phyloP scores from a whole-genome alignment of 371 early-diverging fungal genomes.

The Mortierella sp. region DNA sequence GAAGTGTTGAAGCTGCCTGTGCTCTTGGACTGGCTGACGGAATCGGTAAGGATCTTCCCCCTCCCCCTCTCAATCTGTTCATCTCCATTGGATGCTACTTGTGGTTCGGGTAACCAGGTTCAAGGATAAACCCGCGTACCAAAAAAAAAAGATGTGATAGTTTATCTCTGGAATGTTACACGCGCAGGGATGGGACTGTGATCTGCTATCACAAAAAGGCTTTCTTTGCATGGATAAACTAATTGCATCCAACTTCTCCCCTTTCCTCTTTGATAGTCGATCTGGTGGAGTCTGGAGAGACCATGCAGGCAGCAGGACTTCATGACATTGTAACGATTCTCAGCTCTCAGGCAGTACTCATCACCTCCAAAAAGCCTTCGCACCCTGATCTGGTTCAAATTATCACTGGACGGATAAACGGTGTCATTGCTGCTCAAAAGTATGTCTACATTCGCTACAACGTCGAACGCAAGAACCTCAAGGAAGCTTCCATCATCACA shows the following conservation, averaged over 20 bases:
- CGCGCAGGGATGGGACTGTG: no score
- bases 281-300: slow-evolving; percentile 94
- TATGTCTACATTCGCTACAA: slow-evolving; percentile 94
- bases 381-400: slow-evolving; percentile 77
- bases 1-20: slow-evolving; percentile 96
- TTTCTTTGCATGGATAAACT: no score
- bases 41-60: slow-evolving; percentile 74
- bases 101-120: no score
- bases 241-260: no score
- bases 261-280: slow-evolving; percentile 55
- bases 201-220: no score
- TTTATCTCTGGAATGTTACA: no score
- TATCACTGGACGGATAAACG: slow-evolving; percentile 86
- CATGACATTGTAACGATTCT: slow-evolving; percentile 85
- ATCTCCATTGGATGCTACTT: no score
- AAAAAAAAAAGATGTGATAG: no score
- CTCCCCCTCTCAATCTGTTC: no score
- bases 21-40: slow-evolving; percentile 96
- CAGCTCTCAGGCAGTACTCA: slow-evolving; percentile 88
- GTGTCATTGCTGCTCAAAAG: slow-evolving; percentile 88
- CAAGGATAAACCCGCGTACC: no score
- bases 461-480: slow-evolving; percentile 70
- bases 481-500: slow-evolving; percentile 77
- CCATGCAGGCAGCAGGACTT: slow-evolving; percentile 97
- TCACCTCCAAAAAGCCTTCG: slow-evolving; percentile 71